phyloP scores from a whole-genome alignment of 139 green algal species.

The Chlorella sp. region DNA sequence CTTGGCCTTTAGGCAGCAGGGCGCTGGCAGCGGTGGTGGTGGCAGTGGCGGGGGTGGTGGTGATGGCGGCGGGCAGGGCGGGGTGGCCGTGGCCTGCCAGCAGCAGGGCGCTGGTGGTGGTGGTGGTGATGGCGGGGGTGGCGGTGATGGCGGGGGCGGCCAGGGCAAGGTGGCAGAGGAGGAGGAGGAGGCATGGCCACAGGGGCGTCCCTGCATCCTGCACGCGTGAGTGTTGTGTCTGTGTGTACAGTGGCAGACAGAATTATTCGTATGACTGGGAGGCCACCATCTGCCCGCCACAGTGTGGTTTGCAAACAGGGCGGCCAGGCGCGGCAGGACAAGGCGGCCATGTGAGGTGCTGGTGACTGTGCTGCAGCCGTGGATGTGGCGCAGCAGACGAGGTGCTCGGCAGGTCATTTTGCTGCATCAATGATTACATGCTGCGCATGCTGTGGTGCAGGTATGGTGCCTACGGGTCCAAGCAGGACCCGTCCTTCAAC shows the following conservation, averaged over 20 bases:
- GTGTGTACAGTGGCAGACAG: background rate
- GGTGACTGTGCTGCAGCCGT: too few species aligned
- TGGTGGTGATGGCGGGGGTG: too few species aligned
- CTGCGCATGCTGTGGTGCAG: background rate
- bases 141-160: too few species aligned
- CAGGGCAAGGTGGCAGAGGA: background rate
- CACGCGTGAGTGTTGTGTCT: background rate
- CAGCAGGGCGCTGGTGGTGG: too few species aligned
- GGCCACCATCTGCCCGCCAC: background rate
- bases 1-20: too few species aligned
- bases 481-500: conserved; percentile 39
- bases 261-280: background rate
- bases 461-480: conserved; percentile 67
- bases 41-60: too few species aligned
- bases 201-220: background rate
- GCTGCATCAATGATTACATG: background rate
- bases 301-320: background rate
- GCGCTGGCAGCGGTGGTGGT: too few species aligned
- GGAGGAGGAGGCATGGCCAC: background rate
- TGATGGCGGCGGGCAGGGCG: too few species aligned
- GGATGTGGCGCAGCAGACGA: too few species aligned
- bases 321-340: too few species aligned
- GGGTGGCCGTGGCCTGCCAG: too few species aligned
- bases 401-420: background rate
- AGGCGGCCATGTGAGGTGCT: too few species aligned